Evolutionary conservation across 495 filamentous ascomycete species (phyloP), one percentile per base, ranked within the genome.

Genomic region (Mytilinidion resinicola): DNA sequence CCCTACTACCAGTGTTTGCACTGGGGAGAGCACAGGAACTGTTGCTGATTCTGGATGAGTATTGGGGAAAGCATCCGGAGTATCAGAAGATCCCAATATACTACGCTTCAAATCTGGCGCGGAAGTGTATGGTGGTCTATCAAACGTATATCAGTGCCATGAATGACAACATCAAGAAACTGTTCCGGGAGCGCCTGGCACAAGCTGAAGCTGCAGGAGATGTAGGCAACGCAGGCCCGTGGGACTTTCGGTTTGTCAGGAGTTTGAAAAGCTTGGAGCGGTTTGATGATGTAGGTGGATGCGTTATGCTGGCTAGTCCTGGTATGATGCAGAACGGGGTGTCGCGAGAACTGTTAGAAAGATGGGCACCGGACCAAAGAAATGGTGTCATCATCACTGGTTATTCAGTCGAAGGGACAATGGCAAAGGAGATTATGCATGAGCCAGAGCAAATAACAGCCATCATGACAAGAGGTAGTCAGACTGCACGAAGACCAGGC

Each of bases 251-350:
- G 53, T 96, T 85, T 67, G 88, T 98, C 51, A 81, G 93, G 61
- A 90, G 87, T 65, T 77, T 98, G 60, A 95, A 95, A 63, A 91
- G 83, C 62, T 80, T 98, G 12, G 93, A 98, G 64, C 81, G 92
- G 30, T 98, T 97, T 63, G 93, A 98, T 53, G 93, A 98, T 74
- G 85, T 96, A 17, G 92, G 91, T 39, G 83, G 88, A 11, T 98
- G 93, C 71, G 91, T 98, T 50, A 96, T 98, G 89, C 83, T 98
- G 37, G 93, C 93, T 0, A 90, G 86, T 61, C 93, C 93, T 0
- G 93, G 93, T 82, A 98, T 98, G 93, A 69, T 98, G 50, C 91
- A 98, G 71, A 96, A 90, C 54, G 93, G 93, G 38, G 90, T 95
- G 30, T 95, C 89, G 61, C 79, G 93, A 65, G 89, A 96, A 66